Evolutionary conservation across 192 early-diverging fungal genomes (phyloP), one percentile per base, ranked within the genome.

Genomic region (Chytriomyces hyalinus): DNA sequence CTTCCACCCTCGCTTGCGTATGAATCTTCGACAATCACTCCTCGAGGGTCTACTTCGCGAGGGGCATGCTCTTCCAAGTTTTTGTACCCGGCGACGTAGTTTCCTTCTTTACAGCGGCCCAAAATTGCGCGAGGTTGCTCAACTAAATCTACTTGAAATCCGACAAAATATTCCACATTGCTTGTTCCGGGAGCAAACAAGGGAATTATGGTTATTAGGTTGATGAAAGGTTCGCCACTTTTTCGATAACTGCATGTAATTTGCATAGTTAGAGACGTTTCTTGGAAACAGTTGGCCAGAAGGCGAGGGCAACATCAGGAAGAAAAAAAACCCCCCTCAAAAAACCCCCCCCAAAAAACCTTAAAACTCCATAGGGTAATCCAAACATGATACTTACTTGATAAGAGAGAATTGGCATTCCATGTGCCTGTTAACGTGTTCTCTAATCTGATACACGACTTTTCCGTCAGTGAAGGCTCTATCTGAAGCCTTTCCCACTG

Each of bases 151-250:
- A 91, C 83, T 65, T 74, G 72, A 53, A 92, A 85, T 6, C 91
- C 91, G 49, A 92, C 89, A 85, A 88, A 91, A 50, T 84, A 89
- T 57, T 84, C 83, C 28, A 91, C 82, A 15, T 90, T 91, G 28
- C 67, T 70, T 2, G 81, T 78, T 9, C 79, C 80, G 3, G 89
- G 80, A 6, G 70, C 75, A 50, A 82, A 82, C 22, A 92, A 80
- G 0, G 91, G 91, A 49, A 92, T 86, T 15, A 91, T 80, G 0
- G 91, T 91, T 5, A 92, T 67, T 9, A 91, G 79, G 75, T 92
- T 92, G 61, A 92, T 88, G 83, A 92, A 92, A 8, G 91, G 88
- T 83, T 89, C 89, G 22, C 91, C 91, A 20, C 82, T 83, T 67
- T 91, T 91, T 44, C 87, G 81, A 79, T 92, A 92, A 74, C 78